Evolutionary conservation across 2,329 filamentous ascomycete genomes (phyloP).

Genomic region (Fusarium armeniacum): DNA sequence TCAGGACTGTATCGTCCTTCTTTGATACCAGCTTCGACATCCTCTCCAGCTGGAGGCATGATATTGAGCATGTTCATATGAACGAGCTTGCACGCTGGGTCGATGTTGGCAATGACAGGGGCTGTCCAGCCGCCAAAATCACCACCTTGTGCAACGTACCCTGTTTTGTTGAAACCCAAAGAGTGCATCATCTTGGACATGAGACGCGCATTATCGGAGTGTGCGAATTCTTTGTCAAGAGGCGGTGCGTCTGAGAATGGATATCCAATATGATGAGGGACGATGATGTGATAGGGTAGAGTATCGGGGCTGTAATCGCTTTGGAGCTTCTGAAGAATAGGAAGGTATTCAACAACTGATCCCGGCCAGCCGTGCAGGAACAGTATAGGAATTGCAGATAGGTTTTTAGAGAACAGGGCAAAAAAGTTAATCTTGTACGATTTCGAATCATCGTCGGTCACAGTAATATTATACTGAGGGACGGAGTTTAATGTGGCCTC

Average conservation of each 20-base stretch:
- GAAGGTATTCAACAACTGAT: constrained; percentile 35
- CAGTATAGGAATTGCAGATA: constrained; percentile 8
- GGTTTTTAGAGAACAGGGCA: constrained; percentile 21
- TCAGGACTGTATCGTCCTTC: constrained; percentile 1
- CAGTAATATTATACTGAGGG: constrained; percentile 31
- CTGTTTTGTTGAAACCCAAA: constrained; percentile 9
- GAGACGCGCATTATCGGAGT: constrained; percentile 17
- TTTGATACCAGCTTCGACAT: constrained; percentile 4
- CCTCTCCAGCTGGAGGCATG: background rate
- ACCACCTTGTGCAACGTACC: constrained; percentile 32
- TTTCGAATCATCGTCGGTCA: constrained; percentile 19
- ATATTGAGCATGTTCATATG: constrained; percentile 30
- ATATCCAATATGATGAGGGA: constrained; percentile 24
- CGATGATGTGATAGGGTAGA: constrained; percentile 26
- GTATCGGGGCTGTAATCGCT: background rate
- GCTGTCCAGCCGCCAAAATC: constrained; percentile 35
- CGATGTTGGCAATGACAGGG: constrained; percentile 24
- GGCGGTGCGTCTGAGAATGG: constrained; percentile 16
- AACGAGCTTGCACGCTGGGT: constrained; percentile 18
- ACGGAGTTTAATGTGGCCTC: constrained; percentile 32
- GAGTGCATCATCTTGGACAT: constrained; percentile 31
- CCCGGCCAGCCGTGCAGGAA: constrained; percentile 41
- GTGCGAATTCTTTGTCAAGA: background rate
- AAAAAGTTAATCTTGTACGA: constrained; percentile 31
- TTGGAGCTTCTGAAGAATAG: constrained; percentile 25